Percentiles rank a stretch among this genome's conserved stretches.
These are phyloP conservation scores for Geum urbanum DNA, from an alignment of 306 rosid genomes.

Conservation along the genomic window DNA sequence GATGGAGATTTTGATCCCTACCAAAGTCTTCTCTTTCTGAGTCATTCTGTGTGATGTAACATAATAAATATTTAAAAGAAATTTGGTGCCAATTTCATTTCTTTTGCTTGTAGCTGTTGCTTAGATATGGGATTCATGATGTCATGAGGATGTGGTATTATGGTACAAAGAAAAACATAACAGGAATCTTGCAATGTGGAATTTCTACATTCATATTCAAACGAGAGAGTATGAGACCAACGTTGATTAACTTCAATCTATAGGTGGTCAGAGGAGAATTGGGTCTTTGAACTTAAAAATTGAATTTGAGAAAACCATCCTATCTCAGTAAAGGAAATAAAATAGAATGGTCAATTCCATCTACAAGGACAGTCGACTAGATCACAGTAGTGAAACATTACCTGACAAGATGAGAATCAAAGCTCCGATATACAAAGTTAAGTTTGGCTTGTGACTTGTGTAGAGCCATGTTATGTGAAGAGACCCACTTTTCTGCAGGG, in stretches of 20 bases:
- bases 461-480: conserved; percentile 6
- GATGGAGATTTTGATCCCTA: conserved; percentile 1
- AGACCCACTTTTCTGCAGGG: conserved; percentile 21
- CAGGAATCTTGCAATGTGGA: too few relatives aligned
- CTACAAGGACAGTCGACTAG: conserved; percentile 7
- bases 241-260: too few relatives aligned
- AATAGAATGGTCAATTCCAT: conserved; percentile 22
- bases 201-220: too few relatives aligned
- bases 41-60: conserved; percentile 17
- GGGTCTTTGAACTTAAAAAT: too few relatives aligned
- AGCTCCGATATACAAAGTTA: not conserved
- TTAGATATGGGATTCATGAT: not conserved
- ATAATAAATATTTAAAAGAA: not conserved
- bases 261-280: too few relatives aligned
- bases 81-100: conserved; percentile 17
- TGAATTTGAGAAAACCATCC: too few relatives aligned
- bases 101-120: not conserved
- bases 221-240: too few relatives aligned
- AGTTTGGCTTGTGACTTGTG: conserved; percentile 24
- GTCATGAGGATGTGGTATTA: too few relatives aligned
- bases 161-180: too few relatives aligned
- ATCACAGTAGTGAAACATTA: conserved; percentile 24
- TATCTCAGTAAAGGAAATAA: conserved; percentile 12
- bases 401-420: conserved; percentile 35
- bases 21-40: not conserved